Percentiles rank a stretch among this genome's conserved stretches.
phyloP scores from a whole-genome alignment of 2,329 filamentous ascomycete genomes.

The Stemphylium vesicarium region DNA sequence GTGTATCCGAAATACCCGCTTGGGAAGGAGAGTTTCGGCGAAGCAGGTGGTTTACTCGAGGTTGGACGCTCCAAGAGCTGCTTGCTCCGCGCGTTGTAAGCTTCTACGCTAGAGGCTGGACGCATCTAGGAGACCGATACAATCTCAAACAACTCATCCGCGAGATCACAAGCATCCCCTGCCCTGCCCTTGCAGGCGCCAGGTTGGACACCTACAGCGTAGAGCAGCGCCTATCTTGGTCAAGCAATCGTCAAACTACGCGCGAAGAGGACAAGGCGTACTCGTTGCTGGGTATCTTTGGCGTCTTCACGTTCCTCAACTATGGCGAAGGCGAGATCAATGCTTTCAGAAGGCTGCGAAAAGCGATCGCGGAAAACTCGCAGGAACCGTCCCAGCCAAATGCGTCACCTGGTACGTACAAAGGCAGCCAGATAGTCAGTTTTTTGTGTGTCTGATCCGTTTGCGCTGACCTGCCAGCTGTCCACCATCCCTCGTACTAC shows the following conservation, averaged over 20 bases:
- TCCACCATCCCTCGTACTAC: neutral
- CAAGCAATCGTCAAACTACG: neutral
- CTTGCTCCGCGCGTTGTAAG: neutral
- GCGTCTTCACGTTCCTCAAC: neutral
- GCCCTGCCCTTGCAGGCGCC: neutral
- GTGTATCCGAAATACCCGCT: neutral
- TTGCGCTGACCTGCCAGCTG: neutral
- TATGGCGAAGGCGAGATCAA: conserved; percentile 1
- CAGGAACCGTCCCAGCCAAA: neutral
- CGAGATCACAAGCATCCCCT: neutral
- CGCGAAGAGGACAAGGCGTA: neutral
- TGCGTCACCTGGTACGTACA: neutral
- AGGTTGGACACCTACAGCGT: neutral
- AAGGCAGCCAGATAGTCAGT: neutral
- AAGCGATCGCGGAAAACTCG: neutral
- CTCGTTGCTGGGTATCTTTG: neutral
- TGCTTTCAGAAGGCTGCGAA: neutral
- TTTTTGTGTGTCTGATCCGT: neutral
- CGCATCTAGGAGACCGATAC: neutral
- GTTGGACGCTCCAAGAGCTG: conserved; percentile 12
- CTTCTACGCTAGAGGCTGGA: conserved; percentile 2
- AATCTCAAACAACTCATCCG: neutral
- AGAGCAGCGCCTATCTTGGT: neutral
- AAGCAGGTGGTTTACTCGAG: conserved; percentile 6
- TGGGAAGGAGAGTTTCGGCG: neutral